Conservation (phyloP, 2,329 filamentous ascomycete genomes). For the Penicillium sp. region DNA sequence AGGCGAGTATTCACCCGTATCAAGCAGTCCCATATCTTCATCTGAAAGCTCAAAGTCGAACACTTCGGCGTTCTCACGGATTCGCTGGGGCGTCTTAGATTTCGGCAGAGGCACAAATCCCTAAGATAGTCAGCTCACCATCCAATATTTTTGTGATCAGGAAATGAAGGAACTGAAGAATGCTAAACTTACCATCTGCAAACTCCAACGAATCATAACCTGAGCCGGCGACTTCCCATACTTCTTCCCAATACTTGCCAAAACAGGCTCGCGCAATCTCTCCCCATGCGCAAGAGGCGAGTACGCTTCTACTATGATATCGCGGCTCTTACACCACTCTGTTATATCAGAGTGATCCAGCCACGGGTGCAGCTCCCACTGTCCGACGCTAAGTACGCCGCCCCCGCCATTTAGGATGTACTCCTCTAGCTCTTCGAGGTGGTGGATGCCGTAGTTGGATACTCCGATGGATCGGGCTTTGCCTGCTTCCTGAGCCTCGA, state of each 20-base stretch:
- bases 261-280: conserved; percentile 66
- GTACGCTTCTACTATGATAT: conserved; percentile 75
- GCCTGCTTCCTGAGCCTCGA: conserved; percentile 72
- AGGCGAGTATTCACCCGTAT: conserved; percentile 58
- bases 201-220: conserved; percentile 73
- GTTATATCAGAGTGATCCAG: conserved; percentile 70
- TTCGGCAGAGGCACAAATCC: conserved; percentile 65
- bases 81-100: conserved; percentile 58
- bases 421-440: conserved; percentile 65
- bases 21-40: conserved; percentile 58
- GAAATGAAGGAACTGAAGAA: conserved; percentile 31
- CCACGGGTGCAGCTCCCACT: conserved; percentile 82
- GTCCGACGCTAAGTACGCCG: conserved; percentile 70
- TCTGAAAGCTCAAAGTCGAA: conserved; percentile 61
- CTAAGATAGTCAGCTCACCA: conserved; percentile 30
- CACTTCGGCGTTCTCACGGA: conserved; percentile 60
- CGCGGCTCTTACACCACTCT: conserved; percentile 63
- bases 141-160: neutral
- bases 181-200: conserved; percentile 66
- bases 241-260: conserved; percentile 63
- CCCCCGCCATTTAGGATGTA: conserved; percentile 60
- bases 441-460: conserved; percentile 74
- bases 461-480: conserved; percentile 72
- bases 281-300: conserved; percentile 72
- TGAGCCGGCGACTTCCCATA: conserved; percentile 72